Conservation (phyloP, 2,329 filamentous ascomycete genomes). For the Leptographium procerum region DNA sequence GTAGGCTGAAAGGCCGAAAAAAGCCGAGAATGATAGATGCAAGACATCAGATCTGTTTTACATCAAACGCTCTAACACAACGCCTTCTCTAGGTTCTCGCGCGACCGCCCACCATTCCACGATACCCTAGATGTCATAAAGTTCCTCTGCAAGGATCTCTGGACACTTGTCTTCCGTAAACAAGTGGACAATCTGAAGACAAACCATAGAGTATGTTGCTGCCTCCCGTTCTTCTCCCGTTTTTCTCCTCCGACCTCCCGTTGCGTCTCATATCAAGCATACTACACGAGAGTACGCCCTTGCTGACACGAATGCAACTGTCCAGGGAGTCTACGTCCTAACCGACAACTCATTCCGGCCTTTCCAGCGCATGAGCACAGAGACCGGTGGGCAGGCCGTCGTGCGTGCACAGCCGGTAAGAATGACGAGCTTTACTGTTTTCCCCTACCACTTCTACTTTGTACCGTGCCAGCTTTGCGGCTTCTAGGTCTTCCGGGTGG, state of each 20-base stretch:
- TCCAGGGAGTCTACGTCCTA: constrained; percentile 81
- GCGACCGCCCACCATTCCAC: constrained; percentile 75
- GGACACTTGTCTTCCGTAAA: constrained; percentile 88
- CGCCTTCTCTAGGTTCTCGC: constrained; percentile 51
- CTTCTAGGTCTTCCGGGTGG: not conserved
- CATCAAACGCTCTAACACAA: not conserved
- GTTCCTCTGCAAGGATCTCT: constrained; percentile 96
- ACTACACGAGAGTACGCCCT: not conserved
- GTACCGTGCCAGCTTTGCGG: not conserved
- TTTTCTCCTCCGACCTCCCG: not conserved
- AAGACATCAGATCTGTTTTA: not conserved
- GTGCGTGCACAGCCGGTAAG: constrained; percentile 67
- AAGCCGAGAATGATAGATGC: not conserved
- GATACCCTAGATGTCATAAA: constrained; percentile 95
- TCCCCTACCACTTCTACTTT: not conserved
- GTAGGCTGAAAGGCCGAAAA: constrained; percentile 32
- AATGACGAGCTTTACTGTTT: constrained; percentile 7
- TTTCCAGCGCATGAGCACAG: constrained; percentile 79
- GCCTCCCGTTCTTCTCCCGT: not conserved
- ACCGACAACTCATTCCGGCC: constrained; percentile 89
- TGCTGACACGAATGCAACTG: constrained; percentile 4
- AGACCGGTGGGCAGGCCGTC: constrained; percentile 61
- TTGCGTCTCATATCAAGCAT: not conserved
- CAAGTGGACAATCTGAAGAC: constrained; percentile 98
- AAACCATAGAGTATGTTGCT: constrained; percentile 63